Percentiles rank a stretch among this genome's conserved stretches.
These are phyloP conservation scores for Rhynchosporium agropyri DNA, from an alignment of 2,329 filamentous ascomycete species.

Conservation along the genomic window DNA sequence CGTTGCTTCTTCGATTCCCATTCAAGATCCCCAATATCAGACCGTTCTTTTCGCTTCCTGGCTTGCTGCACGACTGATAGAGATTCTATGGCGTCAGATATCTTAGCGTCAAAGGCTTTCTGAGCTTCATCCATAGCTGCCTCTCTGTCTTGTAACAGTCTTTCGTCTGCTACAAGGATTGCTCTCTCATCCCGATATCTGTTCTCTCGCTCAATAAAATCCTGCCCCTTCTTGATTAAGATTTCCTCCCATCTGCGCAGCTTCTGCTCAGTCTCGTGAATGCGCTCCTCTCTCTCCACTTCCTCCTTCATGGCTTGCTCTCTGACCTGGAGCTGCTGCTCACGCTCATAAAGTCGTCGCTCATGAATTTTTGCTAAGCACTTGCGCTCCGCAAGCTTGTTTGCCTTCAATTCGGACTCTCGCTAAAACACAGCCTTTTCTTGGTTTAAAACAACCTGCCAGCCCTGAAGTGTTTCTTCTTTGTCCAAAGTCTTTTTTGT, in stretches of 20 bases:
- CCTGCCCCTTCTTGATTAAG: background rate
- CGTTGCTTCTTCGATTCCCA: constrained; percentile 1
- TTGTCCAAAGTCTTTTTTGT: background rate
- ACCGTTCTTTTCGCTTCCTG: background rate
- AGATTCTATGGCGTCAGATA: background rate
- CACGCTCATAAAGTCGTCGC: background rate
- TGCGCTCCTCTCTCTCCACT: background rate
- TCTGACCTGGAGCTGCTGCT: background rate
- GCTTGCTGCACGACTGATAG: background rate
- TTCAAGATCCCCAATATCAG: background rate
- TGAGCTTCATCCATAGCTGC: background rate
- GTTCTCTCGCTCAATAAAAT: background rate
- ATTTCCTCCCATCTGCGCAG: background rate
- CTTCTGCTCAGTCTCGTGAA: background rate
- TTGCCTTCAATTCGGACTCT: background rate
- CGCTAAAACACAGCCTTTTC: background rate
- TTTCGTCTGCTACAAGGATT: background rate
- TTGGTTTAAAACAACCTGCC: background rate
- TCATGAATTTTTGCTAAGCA: background rate
- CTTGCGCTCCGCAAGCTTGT: background rate
- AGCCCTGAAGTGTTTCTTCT: background rate
- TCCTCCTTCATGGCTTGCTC: background rate
- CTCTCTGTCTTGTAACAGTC: background rate
- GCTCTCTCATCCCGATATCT: background rate
- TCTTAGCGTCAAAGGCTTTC: background rate